Evolutionary conservation across 768 basidiomycete species (phyloP).

Genomic region (Boletus rufocinnamomeus): DNA sequence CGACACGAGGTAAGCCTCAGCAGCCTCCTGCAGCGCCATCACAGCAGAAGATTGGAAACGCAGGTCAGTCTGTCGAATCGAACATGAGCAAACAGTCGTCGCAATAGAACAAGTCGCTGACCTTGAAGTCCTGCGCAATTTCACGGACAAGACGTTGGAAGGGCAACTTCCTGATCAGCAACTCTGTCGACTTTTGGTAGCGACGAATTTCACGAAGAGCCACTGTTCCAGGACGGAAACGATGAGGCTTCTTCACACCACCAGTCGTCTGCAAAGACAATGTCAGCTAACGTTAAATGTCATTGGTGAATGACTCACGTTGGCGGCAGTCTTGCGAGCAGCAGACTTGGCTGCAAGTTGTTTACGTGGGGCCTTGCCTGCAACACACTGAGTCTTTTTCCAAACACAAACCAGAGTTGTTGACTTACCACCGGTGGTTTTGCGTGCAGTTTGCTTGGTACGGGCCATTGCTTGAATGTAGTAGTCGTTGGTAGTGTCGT

Average conservation of each 20-base stretch:
- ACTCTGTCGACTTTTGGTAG: slow-evolving; percentile 87
- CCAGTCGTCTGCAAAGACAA: slow-evolving; percentile 53
- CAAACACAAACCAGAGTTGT: not conserved
- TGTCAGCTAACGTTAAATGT: not conserved
- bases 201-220: slow-evolving; percentile 88
- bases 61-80: too few relatives aligned
- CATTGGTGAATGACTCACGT: slow-evolving; percentile 38
- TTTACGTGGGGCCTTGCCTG: slow-evolving; percentile 68
- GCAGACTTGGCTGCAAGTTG: slow-evolving; percentile 67
- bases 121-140: slow-evolving; percentile 92
- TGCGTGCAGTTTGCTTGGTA: slow-evolving; percentile 77
- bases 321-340: slow-evolving; percentile 51
- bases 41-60: slow-evolving; percentile 75
- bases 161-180: slow-evolving; percentile 84
- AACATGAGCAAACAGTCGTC: not conserved
- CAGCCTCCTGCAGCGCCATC: slow-evolving; percentile 84
- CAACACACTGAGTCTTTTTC: not conserved
- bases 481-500: not conserved
- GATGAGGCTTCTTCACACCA: slow-evolving; percentile 94
- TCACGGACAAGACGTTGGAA: slow-evolving; percentile 91
- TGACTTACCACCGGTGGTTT: slow-evolving; percentile 67
- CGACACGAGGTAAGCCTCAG: slow-evolving; percentile 79
- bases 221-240: slow-evolving; percentile 82
- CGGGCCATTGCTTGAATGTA: slow-evolving; percentile 54
- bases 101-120: slow-evolving; percentile 37